Percentiles rank a stretch among this genome's conserved stretches.
Evolutionary conservation across 2,329 filamentous ascomycete genomes (phyloP).

Genomic region (Thermothelomyces thermophilus): DNA sequence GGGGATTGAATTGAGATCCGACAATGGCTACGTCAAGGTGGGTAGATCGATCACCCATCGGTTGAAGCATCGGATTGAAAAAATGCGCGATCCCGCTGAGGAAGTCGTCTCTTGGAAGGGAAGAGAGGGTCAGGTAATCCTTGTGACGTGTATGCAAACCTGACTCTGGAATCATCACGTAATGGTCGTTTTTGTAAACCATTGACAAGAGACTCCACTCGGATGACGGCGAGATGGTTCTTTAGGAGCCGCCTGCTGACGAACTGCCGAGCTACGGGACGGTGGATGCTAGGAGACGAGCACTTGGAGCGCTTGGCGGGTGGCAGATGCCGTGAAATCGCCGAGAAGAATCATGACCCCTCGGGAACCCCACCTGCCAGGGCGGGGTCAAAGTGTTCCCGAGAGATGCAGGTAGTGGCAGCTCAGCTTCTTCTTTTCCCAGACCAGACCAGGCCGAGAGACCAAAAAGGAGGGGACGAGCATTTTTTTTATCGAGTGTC

Average conservation of each 20-base stretch:
- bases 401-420: not conserved
- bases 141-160: too few relatives aligned
- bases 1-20: not conserved
- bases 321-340: slow-evolving; percentile 25
- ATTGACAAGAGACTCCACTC: not conserved
- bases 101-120: too few relatives aligned
- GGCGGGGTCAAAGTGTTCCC: slow-evolving; percentile 6
- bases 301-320: too few relatives aligned
- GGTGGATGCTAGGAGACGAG: not conserved
- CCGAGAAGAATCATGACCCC: slow-evolving; percentile 17
- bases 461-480: not conserved
- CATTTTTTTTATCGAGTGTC: not conserved
- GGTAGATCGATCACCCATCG: not conserved
- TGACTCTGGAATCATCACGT: too few relatives aligned
- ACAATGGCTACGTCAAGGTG: not conserved
- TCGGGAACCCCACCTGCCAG: slow-evolving; percentile 19
- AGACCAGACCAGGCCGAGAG: not conserved
- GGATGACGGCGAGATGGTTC: not conserved
- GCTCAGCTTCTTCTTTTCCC: not conserved
- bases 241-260: not conserved
- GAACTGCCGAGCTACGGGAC: slow-evolving; percentile 3
- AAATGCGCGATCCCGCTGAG: not conserved
- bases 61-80: not conserved
- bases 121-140: too few relatives aligned
- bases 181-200: too few relatives aligned